Base-by-base conservation (phyloP, 441 rosid species). In the Gossypium gossypioides region DNA sequence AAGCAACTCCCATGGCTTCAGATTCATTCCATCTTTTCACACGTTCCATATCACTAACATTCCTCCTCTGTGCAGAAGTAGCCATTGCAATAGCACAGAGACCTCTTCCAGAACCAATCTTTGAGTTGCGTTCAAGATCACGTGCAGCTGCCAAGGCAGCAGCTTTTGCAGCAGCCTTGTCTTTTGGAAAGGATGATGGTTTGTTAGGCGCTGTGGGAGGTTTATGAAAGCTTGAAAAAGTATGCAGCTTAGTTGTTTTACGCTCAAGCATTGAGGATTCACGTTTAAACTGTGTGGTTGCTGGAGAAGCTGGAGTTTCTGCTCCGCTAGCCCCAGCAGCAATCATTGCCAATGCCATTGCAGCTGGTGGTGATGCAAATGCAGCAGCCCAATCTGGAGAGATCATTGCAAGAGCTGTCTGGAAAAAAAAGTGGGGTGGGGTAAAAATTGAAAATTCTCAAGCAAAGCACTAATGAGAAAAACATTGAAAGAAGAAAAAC, bases 81-180 rank as follows among this genome's bases (percentile, higher is more conserved):
- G 99, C 99, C 99, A 96, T 91, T 55, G 99, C 99, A 82, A 93
- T 90, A 32, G 99, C 98, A 84, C 96, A 90, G 74, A 96, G 96
- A 72, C 99, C 99, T 84, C 99, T 91, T 81, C 98, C 97, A 73
- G 99, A 87, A 80, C 99, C 99, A 80, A 96, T 93, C 81, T 96
- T 96, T 50, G 97, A 92, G 86, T 84, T 88, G 42, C 98, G 91
- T 77, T 96, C 94, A 84, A 96, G 96, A 88, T 96, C 99, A 69
- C 99, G 96, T 65, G 98, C 98, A 42, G 99, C 98, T 61, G 98
- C 97, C 87, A 93, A 81, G 72, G 98, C 98, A 81, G 97, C 97
- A 52, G 99, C 99, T 86, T 92, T 93, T 82, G 97, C 99, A 64
- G 94, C 88, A 75, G 99, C 99, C 86, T 86, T 96, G 81, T 93